These are phyloP conservation scores for Trichocomaceae sp. DNA, from an alignment of 2,329 filamentous ascomycete species.

Conservation along the genomic window DNA sequence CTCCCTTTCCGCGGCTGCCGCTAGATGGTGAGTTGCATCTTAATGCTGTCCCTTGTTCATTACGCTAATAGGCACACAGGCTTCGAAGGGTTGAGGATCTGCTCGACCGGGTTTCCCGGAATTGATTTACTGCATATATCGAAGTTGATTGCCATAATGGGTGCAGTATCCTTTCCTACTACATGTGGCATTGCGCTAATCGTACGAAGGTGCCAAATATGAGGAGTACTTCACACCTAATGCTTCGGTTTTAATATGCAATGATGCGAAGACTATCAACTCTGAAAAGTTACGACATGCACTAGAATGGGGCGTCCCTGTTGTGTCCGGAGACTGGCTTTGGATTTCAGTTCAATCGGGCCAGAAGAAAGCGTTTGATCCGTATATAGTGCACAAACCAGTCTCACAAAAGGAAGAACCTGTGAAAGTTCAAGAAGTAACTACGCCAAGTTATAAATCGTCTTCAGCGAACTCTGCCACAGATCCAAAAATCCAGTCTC, in stretches of 20 bases:
- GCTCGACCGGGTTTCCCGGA: slow-evolving; percentile 73
- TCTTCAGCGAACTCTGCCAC: neutral
- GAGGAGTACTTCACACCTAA: slow-evolving; percentile 66
- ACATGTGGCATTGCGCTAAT: slow-evolving; percentile 17
- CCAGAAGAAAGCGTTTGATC: slow-evolving; percentile 42
- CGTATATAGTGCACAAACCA: slow-evolving; percentile 31
- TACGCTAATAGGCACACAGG: slow-evolving; percentile 34
- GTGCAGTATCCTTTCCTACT: slow-evolving; percentile 25
- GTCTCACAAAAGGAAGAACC: neutral
- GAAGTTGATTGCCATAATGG: slow-evolving; percentile 67
- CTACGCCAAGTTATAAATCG: neutral
- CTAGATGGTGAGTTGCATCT: slow-evolving; percentile 44
- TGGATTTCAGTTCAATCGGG: slow-evolving; percentile 65
- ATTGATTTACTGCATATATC: slow-evolving; percentile 81
- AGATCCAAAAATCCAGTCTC: neutral
- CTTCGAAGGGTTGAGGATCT: slow-evolving; percentile 65
- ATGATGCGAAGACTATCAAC: slow-evolving; percentile 46
- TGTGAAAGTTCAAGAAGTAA: neutral
- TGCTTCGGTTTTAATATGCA: slow-evolving; percentile 72
- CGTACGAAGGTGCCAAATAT: slow-evolving; percentile 60
- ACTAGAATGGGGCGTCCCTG: slow-evolving; percentile 65
- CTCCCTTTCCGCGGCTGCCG: slow-evolving; percentile 66
- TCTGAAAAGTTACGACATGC: slow-evolving; percentile 75
- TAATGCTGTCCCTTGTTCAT: neutral
- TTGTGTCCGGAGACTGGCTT: slow-evolving; percentile 78